These are phyloP conservation scores for Entoloma clypeatum DNA, from an alignment of 1,284 basidiomycete species.

Conservation along the genomic window DNA sequence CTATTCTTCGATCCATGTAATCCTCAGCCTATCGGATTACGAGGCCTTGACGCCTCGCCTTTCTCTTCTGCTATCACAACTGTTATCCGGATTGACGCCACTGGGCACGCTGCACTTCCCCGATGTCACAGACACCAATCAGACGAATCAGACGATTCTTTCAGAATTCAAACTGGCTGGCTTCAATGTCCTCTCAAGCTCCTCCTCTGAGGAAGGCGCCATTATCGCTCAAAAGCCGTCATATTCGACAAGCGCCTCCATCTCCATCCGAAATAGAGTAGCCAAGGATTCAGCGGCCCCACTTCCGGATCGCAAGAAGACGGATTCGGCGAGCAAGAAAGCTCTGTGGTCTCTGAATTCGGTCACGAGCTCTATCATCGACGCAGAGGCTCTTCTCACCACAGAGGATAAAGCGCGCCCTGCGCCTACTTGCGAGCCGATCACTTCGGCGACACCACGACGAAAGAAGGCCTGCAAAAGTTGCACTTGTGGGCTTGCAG, in stretches of 20 bases:
- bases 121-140: constrained; percentile 43
- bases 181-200: constrained; percentile 55
- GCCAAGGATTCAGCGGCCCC: constrained; percentile 31
- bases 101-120: constrained; percentile 66
- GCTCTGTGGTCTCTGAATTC: constrained; percentile 74
- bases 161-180: constrained; percentile 60
- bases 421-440: constrained; percentile 62
- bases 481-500: constrained; percentile 91
- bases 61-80: constrained; percentile 53
- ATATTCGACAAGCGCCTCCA: constrained; percentile 33
- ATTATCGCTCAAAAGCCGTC: constrained; percentile 68
- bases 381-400: constrained; percentile 74
- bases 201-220: constrained; percentile 33
- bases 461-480: constrained; percentile 91
- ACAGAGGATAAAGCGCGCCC: constrained; percentile 69
- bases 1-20: constrained; percentile 64
- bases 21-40: constrained; percentile 61
- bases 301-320: constrained; percentile 51
- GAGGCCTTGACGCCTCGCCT: constrained; percentile 48
- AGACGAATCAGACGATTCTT: constrained; percentile 41
- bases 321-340: constrained; percentile 66
- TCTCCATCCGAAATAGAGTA: constrained; percentile 32
- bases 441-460: constrained; percentile 47
- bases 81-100: constrained; percentile 55
- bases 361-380: constrained; percentile 62